Base-by-base conservation (phyloP, 2,329 filamentous ascomycete genomes). In the Nigrospora oryzae region DNA sequence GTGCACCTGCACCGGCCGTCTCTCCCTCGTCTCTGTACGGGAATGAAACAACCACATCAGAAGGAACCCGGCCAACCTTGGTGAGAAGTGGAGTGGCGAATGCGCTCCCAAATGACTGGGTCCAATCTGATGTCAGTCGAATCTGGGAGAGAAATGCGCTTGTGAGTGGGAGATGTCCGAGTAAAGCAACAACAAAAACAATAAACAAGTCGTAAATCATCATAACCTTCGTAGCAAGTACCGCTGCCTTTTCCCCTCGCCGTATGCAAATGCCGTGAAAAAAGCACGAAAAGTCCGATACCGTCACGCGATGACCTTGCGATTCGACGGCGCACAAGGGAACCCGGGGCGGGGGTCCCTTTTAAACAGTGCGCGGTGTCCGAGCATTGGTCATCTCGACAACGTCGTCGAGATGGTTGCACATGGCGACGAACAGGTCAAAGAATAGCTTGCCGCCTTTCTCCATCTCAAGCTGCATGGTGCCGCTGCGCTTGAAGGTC, bases 401-500 rank as follows among this genome's bases (percentile, higher is more conserved):
- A 70, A 96, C 82, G 69, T 96, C 90, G 78, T 96, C 90, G 62
- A 96, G 85, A 74, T 95, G 90, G 72, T 95, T 96, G 77, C 89
- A 95, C 84, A 96, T 87, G 60, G 90, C 90, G 64, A 96, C 90
- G 68, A 96, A 97, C 68, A 97, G 75, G 77, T 96, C 90, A 73
- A 97, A 97, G 78, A 93, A 96, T 71, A 96, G 77, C 77, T 90
- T 90, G 70, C 81, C 89, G 66, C 90, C 89, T 68, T 82, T 82
- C 75, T 95, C 88, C 90, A 97, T 96, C 75, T 96, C 90, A 73
- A 86, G 84, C 79, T 96, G 90, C 89, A 96, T 95, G 68, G 90
- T 96, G 70, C 90, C 90, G 74, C 89, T 95, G 70, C 86, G 83
- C 84, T 95, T 96, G 70, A 97, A 96, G 61, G 89, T 95, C 75